Evolutionary conservation across 768 basidiomycete genomes (phyloP).

Genomic region (Tulasnella calospora): DNA sequence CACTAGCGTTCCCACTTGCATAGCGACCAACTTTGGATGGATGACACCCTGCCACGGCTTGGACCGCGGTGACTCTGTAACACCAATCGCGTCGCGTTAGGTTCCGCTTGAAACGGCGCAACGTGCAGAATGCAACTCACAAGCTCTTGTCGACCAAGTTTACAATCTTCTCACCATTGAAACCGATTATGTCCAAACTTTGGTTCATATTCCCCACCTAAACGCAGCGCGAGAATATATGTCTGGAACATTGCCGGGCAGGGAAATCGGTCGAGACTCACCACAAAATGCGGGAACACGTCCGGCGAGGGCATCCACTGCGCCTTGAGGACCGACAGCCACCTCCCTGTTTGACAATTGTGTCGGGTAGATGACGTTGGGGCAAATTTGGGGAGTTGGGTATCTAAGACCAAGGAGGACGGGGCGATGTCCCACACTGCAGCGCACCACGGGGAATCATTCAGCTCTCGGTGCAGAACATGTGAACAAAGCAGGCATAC

Average conservation of each 20-base stretch:
- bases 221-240: not conserved
- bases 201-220: constrained; percentile 79
- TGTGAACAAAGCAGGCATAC: constrained; percentile 43
- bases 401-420: constrained; percentile 41
- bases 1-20: constrained; percentile 72
- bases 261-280: constrained; percentile 37
- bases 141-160: constrained; percentile 14
- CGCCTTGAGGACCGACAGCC: constrained; percentile 72
- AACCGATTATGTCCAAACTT: constrained; percentile 65
- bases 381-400: constrained; percentile 53
- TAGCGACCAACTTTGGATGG: constrained; percentile 68
- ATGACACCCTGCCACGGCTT: constrained; percentile 88
- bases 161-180: constrained; percentile 71
- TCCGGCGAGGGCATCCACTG: constrained; percentile 77
- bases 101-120: not conserved
- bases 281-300: constrained; percentile 78
- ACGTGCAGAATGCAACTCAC: not conserved
- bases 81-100: not conserved
- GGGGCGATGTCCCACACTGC: constrained; percentile 74
- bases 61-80: constrained; percentile 68
- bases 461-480: not conserved
- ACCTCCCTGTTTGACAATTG: constrained; percentile 80
- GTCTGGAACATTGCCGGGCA: not conserved
- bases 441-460: not conserved
- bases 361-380: constrained; percentile 63